phyloP scores from a whole-genome alignment of 192 early-diverging fungal species.

The Umbelopsis isabellina region DNA sequence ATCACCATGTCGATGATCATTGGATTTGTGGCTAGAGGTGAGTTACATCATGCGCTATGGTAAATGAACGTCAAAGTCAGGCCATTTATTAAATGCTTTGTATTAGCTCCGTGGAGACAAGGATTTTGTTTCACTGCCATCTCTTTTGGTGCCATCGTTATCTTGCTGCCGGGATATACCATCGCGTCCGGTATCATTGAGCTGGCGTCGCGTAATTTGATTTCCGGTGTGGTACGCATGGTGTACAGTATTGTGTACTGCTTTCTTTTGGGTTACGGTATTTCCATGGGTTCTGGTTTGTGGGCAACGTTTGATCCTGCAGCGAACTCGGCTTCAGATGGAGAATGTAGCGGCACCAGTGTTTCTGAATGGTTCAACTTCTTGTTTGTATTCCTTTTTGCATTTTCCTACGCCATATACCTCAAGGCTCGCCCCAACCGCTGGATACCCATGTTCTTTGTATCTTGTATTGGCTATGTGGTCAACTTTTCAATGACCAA shows the following conservation, averaged over 20 bases:
- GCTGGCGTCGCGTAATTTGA: slow-evolving; percentile 86
- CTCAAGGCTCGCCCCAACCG: slow-evolving; percentile 59
- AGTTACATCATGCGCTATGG: not conserved
- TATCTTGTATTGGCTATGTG: slow-evolving; percentile 70
- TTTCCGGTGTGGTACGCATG: slow-evolving; percentile 86
- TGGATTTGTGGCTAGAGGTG: slow-evolving; percentile 47
- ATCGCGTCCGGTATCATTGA: slow-evolving; percentile 88
- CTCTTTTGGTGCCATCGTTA: slow-evolving; percentile 63
- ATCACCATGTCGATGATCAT: slow-evolving; percentile 51
- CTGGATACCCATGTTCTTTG: slow-evolving; percentile 73
- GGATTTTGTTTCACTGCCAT: slow-evolving; percentile 69
- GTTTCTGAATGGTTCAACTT: slow-evolving; percentile 45
- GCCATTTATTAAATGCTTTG: not conserved
- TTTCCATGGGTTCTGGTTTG: slow-evolving; percentile 65
- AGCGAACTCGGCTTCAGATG: slow-evolving; percentile 18
- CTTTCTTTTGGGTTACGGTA: slow-evolving; percentile 76
- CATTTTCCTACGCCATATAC: slow-evolving; percentile 47
- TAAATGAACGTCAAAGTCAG: not conserved
- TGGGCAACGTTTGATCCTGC: slow-evolving; percentile 51
- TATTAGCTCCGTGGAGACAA: slow-evolving; percentile 39
- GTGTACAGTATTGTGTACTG: slow-evolving; percentile 83
- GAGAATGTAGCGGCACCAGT: slow-evolving; percentile 19
- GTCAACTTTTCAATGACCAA: slow-evolving; percentile 59
- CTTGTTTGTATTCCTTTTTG: slow-evolving; percentile 56
- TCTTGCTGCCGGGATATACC: slow-evolving; percentile 75